Evolutionary conservation across 345 rosid species (phyloP), one percentile per base, ranked within the genome.

Genomic region (Zanthoxylum bungeanum): DNA sequence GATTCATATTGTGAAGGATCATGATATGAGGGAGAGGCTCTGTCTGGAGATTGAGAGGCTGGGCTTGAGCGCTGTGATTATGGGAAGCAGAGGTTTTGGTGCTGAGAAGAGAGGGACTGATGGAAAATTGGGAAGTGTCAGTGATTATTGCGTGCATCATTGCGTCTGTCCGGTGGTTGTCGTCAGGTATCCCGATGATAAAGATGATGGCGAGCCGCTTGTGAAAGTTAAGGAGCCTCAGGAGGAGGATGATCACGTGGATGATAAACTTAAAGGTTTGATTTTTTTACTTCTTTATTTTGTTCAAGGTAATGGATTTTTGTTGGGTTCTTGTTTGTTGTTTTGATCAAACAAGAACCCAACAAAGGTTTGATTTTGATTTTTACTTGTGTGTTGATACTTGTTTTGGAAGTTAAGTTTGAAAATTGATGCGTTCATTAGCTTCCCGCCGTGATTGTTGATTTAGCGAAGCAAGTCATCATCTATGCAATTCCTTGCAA

Each of bases 1-100:
- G 91, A 87, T 90, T 68, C 98, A 94, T 64, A 92, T 94, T 44
- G 98, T 86, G 61, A 92, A 89, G 82, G 98, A 93, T 66, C 98
- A 93, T 40, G 98, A 93, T 66, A 93, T 93, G 98, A 89, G 90
- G 79, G 98, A 93, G 89, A 86, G 98, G 75, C 83, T 93, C 8
- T 93, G 97, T 46, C 64, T 93, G 68, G 98, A 93, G 84, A 91
- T 86, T 53, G 98, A 93, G 81, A 73, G 97, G 78, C 75, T 93
- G 28, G 84, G 84, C 5, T 75, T 93, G 46, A 89, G 94, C 46
- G 93, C 92, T 0, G 93, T 91, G 46, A 88, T 93, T 11, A 88
- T 93, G 97, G 98, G 98, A 1, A 93, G 98, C 64, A 62, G 97
- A 59, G 97, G 96, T 5, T 91, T 82, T 63, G 96, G 98, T 2